A percentile compares a stretch with the other conserved stretches of the same genome.
Evolutionary conservation across 2,329 filamentous ascomycete genomes (phyloP).

Genomic region (Monosporascus sp.): DNA sequence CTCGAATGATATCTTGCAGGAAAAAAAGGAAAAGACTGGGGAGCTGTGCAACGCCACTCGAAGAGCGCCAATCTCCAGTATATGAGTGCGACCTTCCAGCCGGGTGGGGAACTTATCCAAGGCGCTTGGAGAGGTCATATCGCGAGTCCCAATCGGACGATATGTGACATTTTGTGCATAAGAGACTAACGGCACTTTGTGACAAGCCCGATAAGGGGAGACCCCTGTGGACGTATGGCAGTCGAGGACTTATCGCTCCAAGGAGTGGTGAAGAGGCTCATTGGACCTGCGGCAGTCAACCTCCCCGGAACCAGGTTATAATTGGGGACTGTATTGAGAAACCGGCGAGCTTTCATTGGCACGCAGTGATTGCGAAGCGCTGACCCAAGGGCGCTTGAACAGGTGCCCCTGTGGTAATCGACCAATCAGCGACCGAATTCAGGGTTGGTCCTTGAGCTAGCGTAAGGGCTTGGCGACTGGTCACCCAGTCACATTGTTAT

Average conservation of each 20-base stretch:
- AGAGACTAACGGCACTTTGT: conserved; percentile 1
- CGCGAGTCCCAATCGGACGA: conserved; percentile 6
- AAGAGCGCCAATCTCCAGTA: conserved; percentile 8
- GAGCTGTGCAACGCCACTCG: conserved; percentile 15
- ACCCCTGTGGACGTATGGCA: conserved; percentile 15
- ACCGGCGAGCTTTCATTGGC: conserved; percentile 15
- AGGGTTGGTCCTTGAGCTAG: background rate
- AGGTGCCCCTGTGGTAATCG: conserved; percentile 5
- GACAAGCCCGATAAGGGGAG: background rate
- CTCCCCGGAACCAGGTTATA: conserved; percentile 15
- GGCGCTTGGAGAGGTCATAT: conserved; percentile 7
- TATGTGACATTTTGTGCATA: conserved; percentile 21
- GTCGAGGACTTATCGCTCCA: conserved; percentile 10
- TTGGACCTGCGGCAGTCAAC: conserved; percentile 14
- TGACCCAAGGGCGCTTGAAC: conserved; percentile 17
- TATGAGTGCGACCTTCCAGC: conserved; percentile 11
- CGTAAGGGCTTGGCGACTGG: background rate
- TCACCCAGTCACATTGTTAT: conserved; percentile 14
- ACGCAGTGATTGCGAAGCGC: conserved; percentile 15
- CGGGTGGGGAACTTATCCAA: conserved; percentile 6
- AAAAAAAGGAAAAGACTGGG: conserved; percentile 8
- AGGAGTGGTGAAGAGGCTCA: conserved; percentile 8
- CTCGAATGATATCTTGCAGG: conserved; percentile 12
- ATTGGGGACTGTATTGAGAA: conserved; percentile 16
- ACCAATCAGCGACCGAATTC: conserved; percentile 9